Conservation (phyloP, 2,329 filamentous ascomycete species). For the Colletotrichum sp. region DNA sequence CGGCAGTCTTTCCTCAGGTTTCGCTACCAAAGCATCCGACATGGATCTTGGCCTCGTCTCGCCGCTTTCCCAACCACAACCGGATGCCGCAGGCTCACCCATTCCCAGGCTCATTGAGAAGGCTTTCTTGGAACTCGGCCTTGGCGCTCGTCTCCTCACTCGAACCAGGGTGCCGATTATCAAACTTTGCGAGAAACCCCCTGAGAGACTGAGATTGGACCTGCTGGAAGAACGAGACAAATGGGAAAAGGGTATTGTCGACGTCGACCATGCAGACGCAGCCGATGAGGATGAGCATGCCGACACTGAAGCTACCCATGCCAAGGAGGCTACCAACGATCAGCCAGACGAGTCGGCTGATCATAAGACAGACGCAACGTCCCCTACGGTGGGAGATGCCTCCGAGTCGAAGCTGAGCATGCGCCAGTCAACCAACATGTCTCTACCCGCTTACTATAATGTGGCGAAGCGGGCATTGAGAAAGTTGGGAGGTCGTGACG, state of each 20-base stretch:
- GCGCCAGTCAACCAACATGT: constrained; percentile 46
- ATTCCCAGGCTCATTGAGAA: constrained; percentile 80
- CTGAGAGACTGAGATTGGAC: constrained; percentile 61
- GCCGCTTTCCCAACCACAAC: constrained; percentile 58
- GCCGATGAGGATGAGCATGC: constrained; percentile 32
- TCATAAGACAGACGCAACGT: background rate
- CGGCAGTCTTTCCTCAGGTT: constrained; percentile 83
- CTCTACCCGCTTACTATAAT: constrained; percentile 51
- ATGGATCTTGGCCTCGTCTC: constrained; percentile 87
- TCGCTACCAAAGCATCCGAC: constrained; percentile 86
- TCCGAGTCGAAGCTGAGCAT: constrained; percentile 29
- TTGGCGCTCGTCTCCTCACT: constrained; percentile 78
- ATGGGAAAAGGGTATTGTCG: constrained; percentile 67
- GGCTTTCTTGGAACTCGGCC: constrained; percentile 71
- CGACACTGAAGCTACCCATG: background rate
- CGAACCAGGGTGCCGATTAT: constrained; percentile 86
- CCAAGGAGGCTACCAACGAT: background rate
- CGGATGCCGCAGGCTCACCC: constrained; percentile 59
- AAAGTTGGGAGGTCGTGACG: constrained; percentile 54
- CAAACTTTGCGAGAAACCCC: constrained; percentile 80
- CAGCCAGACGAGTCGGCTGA: background rate
- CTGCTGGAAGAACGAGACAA: constrained; percentile 70
- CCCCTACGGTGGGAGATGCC: background rate
- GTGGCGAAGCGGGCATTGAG: constrained; percentile 55
- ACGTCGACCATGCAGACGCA: constrained; percentile 39